These are phyloP conservation scores for Laguncularia racemosa DNA, from an alignment of 345 rosid species.

Conservation along the genomic window DNA sequence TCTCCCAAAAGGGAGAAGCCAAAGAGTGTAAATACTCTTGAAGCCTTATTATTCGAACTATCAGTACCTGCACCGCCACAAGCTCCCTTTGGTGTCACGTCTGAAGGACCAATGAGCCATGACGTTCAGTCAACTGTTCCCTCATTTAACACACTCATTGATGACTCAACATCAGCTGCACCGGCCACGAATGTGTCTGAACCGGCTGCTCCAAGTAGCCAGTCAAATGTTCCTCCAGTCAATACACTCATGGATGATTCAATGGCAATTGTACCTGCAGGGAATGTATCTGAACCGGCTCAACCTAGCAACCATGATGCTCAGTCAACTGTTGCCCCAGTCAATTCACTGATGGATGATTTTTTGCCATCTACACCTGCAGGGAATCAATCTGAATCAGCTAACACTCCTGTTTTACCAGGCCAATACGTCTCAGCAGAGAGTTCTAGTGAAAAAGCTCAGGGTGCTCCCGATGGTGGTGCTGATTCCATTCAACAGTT, in stretches of 20 bases:
- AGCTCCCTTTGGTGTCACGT: constrained; percentile 9
- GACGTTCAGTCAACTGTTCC: constrained; percentile 11
- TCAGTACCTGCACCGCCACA: constrained; percentile 26
- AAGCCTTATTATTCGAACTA: constrained; percentile 48
- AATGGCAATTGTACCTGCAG: constrained; percentile 4
- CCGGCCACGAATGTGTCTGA: constrained; percentile 9
- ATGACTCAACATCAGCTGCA: background rate
- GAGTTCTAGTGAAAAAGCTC: constrained; percentile 16
- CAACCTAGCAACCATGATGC: constrained; percentile 7
- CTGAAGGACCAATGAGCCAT: constrained; percentile 10
- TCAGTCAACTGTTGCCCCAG: constrained; percentile 11
- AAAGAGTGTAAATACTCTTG: constrained; percentile 43
- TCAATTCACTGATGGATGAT: constrained; percentile 7
- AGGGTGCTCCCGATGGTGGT: constrained; percentile 8
- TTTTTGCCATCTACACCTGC: background rate
- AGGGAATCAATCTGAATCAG: constrained; percentile 17
- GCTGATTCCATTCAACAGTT: constrained; percentile 11
- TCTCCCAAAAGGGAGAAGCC: constrained; percentile 20
- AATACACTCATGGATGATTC: constrained; percentile 9
- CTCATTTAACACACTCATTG: constrained; percentile 10
- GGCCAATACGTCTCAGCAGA: constrained; percentile 14
- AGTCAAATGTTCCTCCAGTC: constrained; percentile 8
- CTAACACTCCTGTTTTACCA: background rate
- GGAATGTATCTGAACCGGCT: constrained; percentile 14
- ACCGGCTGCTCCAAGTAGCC: constrained; percentile 9